Evolutionary conservation across 176 grass and related monocot species (phyloP), one percentile per base, ranked within the genome.

Genomic region (Zea luxurians): DNA sequence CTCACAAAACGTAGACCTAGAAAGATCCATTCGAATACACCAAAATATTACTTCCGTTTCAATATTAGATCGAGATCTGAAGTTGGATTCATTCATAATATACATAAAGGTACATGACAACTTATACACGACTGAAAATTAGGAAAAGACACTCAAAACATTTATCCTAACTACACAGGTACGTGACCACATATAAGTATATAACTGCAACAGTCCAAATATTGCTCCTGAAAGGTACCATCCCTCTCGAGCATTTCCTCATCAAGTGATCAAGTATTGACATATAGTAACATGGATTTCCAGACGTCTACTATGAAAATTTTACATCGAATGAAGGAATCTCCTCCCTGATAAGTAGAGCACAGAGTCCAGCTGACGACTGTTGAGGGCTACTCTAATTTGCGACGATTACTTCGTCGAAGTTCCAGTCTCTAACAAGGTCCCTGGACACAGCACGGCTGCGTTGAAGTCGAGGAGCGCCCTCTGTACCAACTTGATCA

Each of bases 391-490:
- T 87, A 83, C 16, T 80, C 75, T 97, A 91, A 42, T 78, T 87
- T 71, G 80, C 57, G 0, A 85, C 79, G 64, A 83, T 69, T 37
- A 86, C 70, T 82, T 97, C 91, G 44, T 91, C 93, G 13, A 97
- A 97, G 77, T 97, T 97, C 93, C 93, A 97, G 68, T 97, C 86
- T 73, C 93, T 86, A n/a, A 97, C 93, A 58, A 93, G 86, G 63
- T 97, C 93, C 75, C 93, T 89, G 15, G 88, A 91, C 37, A 97
- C 91, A 70, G 93, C 93, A 41, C 47, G 88, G 84, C 93, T 97
- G 78, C 93, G 84, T 67, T 85, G 88, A 73, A 97, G 88, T 48
- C 90, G 85, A 38, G 93, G 91, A 48, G 86, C 53, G 34, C 81
- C 88, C 37, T 78, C 82, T 8, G 81, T 48, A 5, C 87, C 55